These are phyloP conservation scores for Cercospora brassicicola DNA, from an alignment of 2,329 filamentous ascomycete species.

Conservation along the genomic window DNA sequence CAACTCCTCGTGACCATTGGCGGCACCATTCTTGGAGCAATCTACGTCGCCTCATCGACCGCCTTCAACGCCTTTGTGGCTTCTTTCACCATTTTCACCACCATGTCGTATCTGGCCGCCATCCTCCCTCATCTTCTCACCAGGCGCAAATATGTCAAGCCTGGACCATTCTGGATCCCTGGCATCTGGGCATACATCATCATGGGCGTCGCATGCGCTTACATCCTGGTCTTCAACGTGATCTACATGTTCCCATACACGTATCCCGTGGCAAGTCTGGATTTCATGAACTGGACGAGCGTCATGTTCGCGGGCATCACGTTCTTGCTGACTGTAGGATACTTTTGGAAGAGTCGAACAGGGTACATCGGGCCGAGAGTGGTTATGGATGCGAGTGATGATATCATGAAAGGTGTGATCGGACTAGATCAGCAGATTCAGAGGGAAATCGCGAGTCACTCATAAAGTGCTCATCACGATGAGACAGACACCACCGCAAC, in stretches of 20 bases:
- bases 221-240: slow-evolving; percentile 62
- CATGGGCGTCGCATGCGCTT: slow-evolving; percentile 55
- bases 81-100: slow-evolving; percentile 57
- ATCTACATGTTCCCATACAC: slow-evolving; percentile 61
- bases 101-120: slow-evolving; percentile 61
- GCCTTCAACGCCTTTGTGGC: slow-evolving; percentile 67
- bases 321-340: slow-evolving; percentile 52
- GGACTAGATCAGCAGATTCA: slow-evolving; percentile 23
- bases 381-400: slow-evolving; percentile 30
- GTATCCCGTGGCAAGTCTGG: slow-evolving; percentile 46
- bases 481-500: not conserved
- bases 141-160: slow-evolving; percentile 46
- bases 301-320: slow-evolving; percentile 56
- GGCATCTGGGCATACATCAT: slow-evolving; percentile 52
- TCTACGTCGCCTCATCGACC: slow-evolving; percentile 65
- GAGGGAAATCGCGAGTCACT: not conserved
- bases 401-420: slow-evolving; percentile 32
- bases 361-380: slow-evolving; percentile 44
- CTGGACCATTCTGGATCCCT: slow-evolving; percentile 61
- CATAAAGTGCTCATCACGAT: not conserved
- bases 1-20: slow-evolving; percentile 53
- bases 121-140: slow-evolving; percentile 55
- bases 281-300: slow-evolving; percentile 57
- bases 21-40: slow-evolving; percentile 60
- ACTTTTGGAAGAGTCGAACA: slow-evolving; percentile 40